Percentiles rank a stretch among this genome's conserved stretches.
These are phyloP conservation scores for Mucor circinelloides DNA, from an alignment of 371 early-diverging fungal genomes.

Conservation along the genomic window DNA sequence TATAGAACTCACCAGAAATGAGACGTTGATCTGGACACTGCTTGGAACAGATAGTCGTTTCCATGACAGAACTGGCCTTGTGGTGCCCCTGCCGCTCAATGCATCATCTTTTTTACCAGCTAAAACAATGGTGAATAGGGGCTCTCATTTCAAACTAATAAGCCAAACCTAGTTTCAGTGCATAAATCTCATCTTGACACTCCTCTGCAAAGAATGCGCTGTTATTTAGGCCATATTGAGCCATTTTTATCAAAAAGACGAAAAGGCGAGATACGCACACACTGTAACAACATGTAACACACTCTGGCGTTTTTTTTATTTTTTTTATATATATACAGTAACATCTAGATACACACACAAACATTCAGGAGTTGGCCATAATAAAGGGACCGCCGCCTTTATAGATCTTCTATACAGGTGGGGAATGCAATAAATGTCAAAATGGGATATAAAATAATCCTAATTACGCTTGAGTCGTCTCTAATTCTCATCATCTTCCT, in stretches of 20 bases:
- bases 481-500: neutral
- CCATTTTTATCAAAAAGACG: neutral
- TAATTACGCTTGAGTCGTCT: neutral
- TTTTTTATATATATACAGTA: no score
- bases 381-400: conserved; percentile 1
- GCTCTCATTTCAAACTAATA: neutral
- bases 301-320: neutral
- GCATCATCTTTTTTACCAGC: neutral
- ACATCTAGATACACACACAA: neutral
- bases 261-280: neutral
- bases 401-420: neutral
- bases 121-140: neutral
- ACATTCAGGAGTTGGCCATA: neutral
- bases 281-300: neutral
- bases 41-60: neutral
- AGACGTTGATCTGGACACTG: neutral
- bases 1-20: neutral
- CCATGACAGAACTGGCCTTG: neutral
- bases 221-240: neutral
- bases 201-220: neutral
- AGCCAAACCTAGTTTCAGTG: neutral
- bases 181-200: neutral
- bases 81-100: neutral
- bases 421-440: conserved; percentile 40
- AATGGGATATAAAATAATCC: conserved; percentile 13